Evolutionary conservation across 306 rosid species (phyloP), one percentile per base, ranked within the genome.

Genomic region (Vicia faba): DNA sequence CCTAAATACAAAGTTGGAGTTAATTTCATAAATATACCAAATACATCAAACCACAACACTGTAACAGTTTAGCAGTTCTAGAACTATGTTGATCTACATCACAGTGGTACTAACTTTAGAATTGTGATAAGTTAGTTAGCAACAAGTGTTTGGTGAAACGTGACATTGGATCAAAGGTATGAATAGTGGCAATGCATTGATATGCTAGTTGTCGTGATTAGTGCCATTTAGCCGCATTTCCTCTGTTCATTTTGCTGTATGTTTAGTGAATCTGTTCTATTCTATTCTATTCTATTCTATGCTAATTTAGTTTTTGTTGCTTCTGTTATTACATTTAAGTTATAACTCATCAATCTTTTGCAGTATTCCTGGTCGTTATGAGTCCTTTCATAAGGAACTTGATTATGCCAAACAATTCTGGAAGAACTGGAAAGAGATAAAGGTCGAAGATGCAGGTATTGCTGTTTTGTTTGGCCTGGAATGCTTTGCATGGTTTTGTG

Each of bases 391-490:
- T 71, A 91, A 88, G 86, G 97, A 91, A 80, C 83, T 86, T 57
- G 96, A 86, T 62, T 79, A 73, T 60, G 80, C 83, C 71, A 91
- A 91, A 84, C 73, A 81, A 29, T 48, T 91, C 14, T 91, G 95
- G 97, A 88, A 78, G 84, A 82, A 83, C 77, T 83, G 83, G 79
- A 73, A 79, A 64, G 89, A 91, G 0, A 44, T 91, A 55, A 91
- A 80, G 88, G 89, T 91, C 13, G 97, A 91, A 84, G 89, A 88
- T 75, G 95, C 82, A 11, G 88, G 95, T 7, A 82, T 88, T 55
- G 91, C 87, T 39, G 90, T 89, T 73, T 78, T 91, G 79, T 91
- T 91, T 78, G 95, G 91, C 73, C 76, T 92, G 68, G 97, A 92
- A 51, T 85, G 92, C 89, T 91, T 68, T 76, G 89, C 88, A 31